Base-by-base conservation (phyloP, 208 protist species). In the Acanthamoeba culbertsoni region DNA sequence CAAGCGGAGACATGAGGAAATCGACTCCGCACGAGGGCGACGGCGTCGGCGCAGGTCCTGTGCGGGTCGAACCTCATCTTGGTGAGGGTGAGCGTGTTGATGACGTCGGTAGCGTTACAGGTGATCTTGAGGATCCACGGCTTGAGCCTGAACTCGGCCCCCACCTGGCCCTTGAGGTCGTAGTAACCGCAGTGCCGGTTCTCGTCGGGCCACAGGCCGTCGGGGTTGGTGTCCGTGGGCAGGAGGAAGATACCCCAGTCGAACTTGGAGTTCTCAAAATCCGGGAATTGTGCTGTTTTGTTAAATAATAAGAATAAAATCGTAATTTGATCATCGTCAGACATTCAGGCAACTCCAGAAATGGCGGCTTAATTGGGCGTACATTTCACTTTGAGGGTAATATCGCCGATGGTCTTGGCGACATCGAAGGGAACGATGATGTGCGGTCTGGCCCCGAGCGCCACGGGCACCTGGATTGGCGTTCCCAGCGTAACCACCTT, bases 51-150 rank as follows among this genome's bases (percentile, higher is more conserved):
- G 43, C 86, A 92, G 18, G 57, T 92, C 40, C 86, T 7, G 18
- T 92, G 86, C 53, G 86, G 86, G 40, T 92, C 86, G 46, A 92
- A 92, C 57, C 86, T 16, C 86, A 92, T 92, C 62, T 92, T 92
- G 10, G 86, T 92, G 86, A 92, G 53, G 8, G 86, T 92, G 12
- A 92, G 86, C 5, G 86, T 92, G 62, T 92, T 92, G 62, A 92
- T 92, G 31, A 92, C 86, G 42, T 92, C 86, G 16, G 86, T 92
- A 75, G 86, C 86, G 62, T 92, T 92, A 92, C 86, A 92, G 16
- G 59, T 92, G 42, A 92, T 92, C 62, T 92, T 92, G 31, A 92
- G 46, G 20, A 92, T 92, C 86, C 86, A 92, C 8, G 86, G 86
- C 46, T 71, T 92, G n/a, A 92, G 53, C 86, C 62, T 37, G 86